A percentile compares a stretch with the other conserved stretches of the same genome.
Evolutionary conservation across 306 rosid genomes (phyloP).

Genomic region (Morella rubra): DNA sequence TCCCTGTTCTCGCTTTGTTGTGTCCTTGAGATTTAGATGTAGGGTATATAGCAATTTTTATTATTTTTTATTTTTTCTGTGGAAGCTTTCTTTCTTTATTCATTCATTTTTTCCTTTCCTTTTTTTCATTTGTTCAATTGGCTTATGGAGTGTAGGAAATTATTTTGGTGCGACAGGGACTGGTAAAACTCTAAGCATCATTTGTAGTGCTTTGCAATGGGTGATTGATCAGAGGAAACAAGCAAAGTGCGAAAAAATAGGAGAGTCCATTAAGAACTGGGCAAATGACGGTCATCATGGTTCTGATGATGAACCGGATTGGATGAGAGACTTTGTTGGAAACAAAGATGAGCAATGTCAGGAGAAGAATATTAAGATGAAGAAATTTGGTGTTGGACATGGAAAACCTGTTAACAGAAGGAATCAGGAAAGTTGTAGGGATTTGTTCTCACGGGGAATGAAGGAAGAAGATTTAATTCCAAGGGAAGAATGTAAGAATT

Average conservation of each 20-base stretch:
- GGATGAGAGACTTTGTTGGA: conserved; percentile 66
- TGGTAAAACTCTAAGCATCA: conserved; percentile 87
- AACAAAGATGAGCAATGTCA: conserved; percentile 35
- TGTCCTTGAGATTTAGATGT: not conserved
- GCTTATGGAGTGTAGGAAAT: conserved; percentile 6
- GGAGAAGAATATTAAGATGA: conserved; percentile 43
- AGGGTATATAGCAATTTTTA: not conserved
- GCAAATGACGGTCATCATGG: conserved; percentile 30
- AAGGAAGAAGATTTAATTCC: conserved; percentile 32
- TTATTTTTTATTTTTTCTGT: not conserved
- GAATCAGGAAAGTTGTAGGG: conserved; percentile 25
- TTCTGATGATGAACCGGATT: conserved; percentile 88
- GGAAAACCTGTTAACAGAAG: conserved; percentile 37
- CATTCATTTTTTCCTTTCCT: too few relatives aligned
- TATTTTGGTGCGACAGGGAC: conserved; percentile 55
- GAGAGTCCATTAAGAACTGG: conserved; percentile 24
- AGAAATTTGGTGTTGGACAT: conserved; percentile 31
- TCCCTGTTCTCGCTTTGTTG: not conserved
- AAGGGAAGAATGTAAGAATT: conserved; percentile 32
- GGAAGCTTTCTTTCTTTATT: not conserved
- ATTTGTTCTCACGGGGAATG: conserved; percentile 24
- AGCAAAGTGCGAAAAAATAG: conserved; percentile 30
- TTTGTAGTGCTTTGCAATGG: conserved; percentile 94
- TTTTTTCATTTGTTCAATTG: not conserved
- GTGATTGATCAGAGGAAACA: conserved; percentile 58